Evolutionary conservation across 768 basidiomycete genomes (phyloP).

Genomic region (Auriscalpium vulgare): DNA sequence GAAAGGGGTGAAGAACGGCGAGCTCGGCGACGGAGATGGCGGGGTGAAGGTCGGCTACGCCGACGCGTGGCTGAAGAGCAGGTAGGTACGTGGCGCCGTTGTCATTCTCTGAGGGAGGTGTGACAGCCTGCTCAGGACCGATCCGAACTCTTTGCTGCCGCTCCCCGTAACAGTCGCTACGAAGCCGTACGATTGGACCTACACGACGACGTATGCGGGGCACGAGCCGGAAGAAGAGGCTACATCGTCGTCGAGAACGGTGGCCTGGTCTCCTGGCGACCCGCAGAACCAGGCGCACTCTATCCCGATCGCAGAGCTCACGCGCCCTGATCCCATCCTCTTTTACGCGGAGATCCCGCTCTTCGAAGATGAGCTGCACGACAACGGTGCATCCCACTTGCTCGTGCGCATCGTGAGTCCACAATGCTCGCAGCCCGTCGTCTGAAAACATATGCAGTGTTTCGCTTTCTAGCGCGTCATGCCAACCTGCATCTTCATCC

Average conservation of each 20-base stretch:
- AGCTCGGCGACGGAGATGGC: conserved; percentile 74
- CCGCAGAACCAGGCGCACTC: conserved; percentile 45
- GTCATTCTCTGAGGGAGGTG: not conserved
- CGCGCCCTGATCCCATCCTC: conserved; percentile 89
- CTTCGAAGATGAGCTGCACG: conserved; percentile 95
- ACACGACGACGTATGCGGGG: conserved; percentile 83
- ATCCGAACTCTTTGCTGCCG: conserved; percentile 51
- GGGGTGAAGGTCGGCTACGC: conserved; percentile 94
- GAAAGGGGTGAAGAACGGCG: conserved; percentile 62
- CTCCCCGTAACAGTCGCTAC: conserved; percentile 67
- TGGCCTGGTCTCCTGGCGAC: conserved; percentile 48
- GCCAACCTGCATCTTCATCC: conserved; percentile 89
- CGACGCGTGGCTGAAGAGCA: conserved; percentile 86
- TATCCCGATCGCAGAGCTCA: conserved; percentile 82
- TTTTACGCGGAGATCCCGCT: conserved; percentile 94
- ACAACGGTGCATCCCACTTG: conserved; percentile 85
- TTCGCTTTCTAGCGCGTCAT: conserved; percentile 71
- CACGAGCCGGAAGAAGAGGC: conserved; percentile 24
- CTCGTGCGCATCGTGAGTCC: conserved; percentile 79
- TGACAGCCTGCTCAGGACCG: conserved; percentile 46
- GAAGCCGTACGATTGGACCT: conserved; percentile 98
- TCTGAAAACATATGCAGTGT: not conserved
- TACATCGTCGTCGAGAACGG: conserved; percentile 10
- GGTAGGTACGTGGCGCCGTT: conserved; percentile 38
- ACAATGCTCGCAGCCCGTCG: not conserved